phyloP scores from a whole-genome alignment of 1,284 basidiomycete genomes.

The Laetiporus sulphureus region DNA sequence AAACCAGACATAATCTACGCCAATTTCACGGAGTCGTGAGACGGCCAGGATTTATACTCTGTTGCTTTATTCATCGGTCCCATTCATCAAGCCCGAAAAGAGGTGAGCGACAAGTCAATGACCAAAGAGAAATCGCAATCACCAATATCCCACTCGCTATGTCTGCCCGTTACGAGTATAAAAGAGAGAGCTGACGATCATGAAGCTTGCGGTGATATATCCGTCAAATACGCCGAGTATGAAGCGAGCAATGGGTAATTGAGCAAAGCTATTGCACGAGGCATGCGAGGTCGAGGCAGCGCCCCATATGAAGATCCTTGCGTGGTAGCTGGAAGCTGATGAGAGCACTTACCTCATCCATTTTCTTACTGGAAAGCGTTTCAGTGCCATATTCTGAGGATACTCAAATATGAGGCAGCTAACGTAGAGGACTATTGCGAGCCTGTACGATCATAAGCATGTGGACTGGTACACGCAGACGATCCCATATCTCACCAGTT shows the following conservation, averaged over 20 bases:
- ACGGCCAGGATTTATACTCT: not conserved
- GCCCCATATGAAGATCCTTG: conserved; percentile 65
- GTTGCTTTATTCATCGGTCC: conserved; percentile 11
- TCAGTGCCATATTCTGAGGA: conserved; percentile 68
- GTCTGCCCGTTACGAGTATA: conserved; percentile 74
- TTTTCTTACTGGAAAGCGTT: conserved; percentile 73
- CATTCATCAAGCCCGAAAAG: conserved; percentile 9
- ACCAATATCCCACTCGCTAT: conserved; percentile 70
- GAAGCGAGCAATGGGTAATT: conserved; percentile 57
- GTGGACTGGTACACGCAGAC: conserved; percentile 43
- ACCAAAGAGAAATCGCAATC: conserved; percentile 34
- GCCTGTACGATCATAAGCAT: conserved; percentile 32
- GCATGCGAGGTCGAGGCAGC: conserved; percentile 58
- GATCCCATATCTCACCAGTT: conserved; percentile 18
- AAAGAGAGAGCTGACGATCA: conserved; percentile 75
- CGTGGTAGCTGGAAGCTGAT: conserved; percentile 33
- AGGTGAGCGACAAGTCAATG: not conserved
- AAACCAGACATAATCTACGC: conserved; percentile 60
- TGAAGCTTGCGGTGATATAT: conserved; percentile 70
- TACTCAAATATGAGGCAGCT: conserved; percentile 65
- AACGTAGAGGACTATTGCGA: conserved; percentile 66
- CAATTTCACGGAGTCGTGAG: not conserved
- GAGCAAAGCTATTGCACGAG: conserved; percentile 66
- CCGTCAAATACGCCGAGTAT: conserved; percentile 75
- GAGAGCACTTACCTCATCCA: conserved; percentile 58